Base-by-base conservation (phyloP, 768 basidiomycete genomes). In the Psilocybe sp. region DNA sequence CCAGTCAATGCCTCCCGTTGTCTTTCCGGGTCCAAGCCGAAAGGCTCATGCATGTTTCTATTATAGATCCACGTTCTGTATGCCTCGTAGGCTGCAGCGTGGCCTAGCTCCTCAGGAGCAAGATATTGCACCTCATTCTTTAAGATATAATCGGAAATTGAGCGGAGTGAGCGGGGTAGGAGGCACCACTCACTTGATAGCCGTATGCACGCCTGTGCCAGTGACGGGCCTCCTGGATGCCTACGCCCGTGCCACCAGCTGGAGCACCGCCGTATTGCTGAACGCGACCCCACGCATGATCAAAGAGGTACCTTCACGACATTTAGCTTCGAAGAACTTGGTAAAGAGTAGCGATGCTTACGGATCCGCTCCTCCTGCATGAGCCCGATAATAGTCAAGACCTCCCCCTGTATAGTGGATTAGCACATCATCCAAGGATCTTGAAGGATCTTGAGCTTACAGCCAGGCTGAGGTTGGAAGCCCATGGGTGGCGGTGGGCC, bases 41-140 rank as follows among this genome's bases (percentile, higher is more conserved):
- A 57, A 13, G 81, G 79, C 43, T 80, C 77, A 49, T 82, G 80
- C 39, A 84, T 71, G 5, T 66, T 70, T 36, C 64, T 76, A 55
- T 82, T 79, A 56, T 81, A 75, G 44, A 80, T 79, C 81, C 84
- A 85, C 20, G 77, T 76, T 13, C 86, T 76, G 63, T 84, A 83
- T 0, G 87, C 86, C 64, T 89, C 87, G 60, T 87, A 89, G 2
- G 85, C 87, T 9, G 87, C 87, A 4, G 88, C 89, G 56, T 84
- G 79, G 1, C 89, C 89, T 14, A 91, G 75, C 50, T 89, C 85
- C 14, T 66, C 58, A 1, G 87, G 82, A 5, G 71, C 64, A 67
- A 88, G 70, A 38, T 67, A 63, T 45, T 64, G 66, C 14, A 84
- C 63, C 49, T 80, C 79, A 35, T 77, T 75, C 83, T 86, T 53